Evolutionary conservation across 2,329 filamentous ascomycete genomes (phyloP), one percentile per base, ranked within the genome.

Genomic region (Alternaria hordeiaustralica): DNA sequence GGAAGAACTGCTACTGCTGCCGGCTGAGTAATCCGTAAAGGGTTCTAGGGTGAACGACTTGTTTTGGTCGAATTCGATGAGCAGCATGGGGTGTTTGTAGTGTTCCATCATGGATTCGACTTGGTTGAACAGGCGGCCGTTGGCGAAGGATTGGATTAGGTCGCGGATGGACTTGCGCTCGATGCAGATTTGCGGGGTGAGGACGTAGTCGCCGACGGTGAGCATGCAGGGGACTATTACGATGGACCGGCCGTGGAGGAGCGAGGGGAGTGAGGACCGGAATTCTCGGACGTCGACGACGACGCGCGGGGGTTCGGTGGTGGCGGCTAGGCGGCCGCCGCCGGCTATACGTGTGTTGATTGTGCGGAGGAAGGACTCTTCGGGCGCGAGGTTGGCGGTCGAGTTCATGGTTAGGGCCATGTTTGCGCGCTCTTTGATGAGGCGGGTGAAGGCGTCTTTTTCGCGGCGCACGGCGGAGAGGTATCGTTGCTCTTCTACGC

Each of bases 31-130:
- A 64, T 86, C 84, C 2, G 83, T 80, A 63, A 86, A 86, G 0
- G 84, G 84, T 57, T 86, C 96, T 15, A 99, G 89, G 0, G 94
- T 98, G 80, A 99, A 99, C 5, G 93, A 95, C 79, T 97, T 97
- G 83, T 97, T 95, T 77, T 97, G 92, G 78, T 97, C 94, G 79
- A 99, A 99, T 80, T 99, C 96, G 75, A 99, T 98, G 47, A 99
- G 88, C 7, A 99, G 88, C 88, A 98, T 92, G 0, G 94, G 91
- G 69, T 82, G 89, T 75, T 91, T 91, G 87, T 99, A 99, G 82
- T 98, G 90, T 78, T 93, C 89, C 63, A 96, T 91, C 95, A 99
- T 98, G 51, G 92, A 90, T 81, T 98, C 95, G 44, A 92, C 91
- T 83, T 99, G 96, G 71, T 89, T 92, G 83, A 93, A 99, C 13